Evolutionary conservation across 1,284 basidiomycete genomes (phyloP).

Genomic region (Moesziomyces sp.): DNA sequence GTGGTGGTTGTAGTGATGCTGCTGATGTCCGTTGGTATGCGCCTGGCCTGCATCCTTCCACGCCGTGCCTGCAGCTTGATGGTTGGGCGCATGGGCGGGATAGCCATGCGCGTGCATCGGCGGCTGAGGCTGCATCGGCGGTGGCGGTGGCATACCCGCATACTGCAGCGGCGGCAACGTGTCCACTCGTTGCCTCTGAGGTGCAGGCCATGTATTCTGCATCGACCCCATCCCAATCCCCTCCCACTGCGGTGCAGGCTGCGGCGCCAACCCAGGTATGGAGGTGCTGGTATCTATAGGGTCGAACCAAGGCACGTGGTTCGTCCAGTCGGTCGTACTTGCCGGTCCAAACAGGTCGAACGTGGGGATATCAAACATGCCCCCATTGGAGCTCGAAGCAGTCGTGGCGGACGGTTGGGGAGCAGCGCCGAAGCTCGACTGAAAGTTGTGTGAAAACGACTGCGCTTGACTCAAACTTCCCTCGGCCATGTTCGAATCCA

Average conservation of each 20-base stretch:
- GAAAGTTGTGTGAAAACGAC: constrained; percentile 18
- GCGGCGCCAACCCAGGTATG: neutral
- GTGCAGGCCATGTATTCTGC: constrained; percentile 15
- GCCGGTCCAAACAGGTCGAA: constrained; percentile 31
- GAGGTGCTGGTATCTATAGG: constrained; percentile 16
- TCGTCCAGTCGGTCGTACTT: constrained; percentile 37
- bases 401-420: too few species aligned
- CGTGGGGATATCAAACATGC: constrained; percentile 47
- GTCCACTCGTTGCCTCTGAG: constrained; percentile 17
- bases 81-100: neutral
- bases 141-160: neutral
- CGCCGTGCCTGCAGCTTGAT: too few species aligned
- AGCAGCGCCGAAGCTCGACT: constrained; percentile 5
- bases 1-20: constrained; percentile 14
- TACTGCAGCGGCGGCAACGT: constrained; percentile 13
- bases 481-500: neutral
- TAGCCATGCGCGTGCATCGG: constrained; percentile 13
- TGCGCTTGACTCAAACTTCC: constrained; percentile 16
- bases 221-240: neutral
- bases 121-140: constrained; percentile 5
- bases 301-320: constrained; percentile 48
- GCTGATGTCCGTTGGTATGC: constrained; percentile 8
- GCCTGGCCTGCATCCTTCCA: neutral
- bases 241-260: constrained; percentile 10
- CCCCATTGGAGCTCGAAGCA: constrained; percentile 15